Base-by-base conservation (phyloP, 331 rosid species). In the Pyrus hybrid region DNA sequence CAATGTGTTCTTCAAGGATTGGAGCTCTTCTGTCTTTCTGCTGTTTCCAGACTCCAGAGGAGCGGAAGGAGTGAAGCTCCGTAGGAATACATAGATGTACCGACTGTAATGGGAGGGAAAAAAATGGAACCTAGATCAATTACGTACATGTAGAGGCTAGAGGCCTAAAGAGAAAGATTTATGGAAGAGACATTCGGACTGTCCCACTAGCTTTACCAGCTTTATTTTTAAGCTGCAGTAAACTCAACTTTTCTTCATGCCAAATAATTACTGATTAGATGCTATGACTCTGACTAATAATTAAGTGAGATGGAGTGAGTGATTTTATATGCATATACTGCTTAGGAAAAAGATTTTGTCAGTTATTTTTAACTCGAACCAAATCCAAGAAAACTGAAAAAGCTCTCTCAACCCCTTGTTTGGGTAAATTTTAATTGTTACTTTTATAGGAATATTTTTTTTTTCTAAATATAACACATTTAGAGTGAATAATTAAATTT, bases 171-270 rank as follows among this genome's bases (percentile, higher is more conserved):
- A 60, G 77, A 62, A 62, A 73, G 70, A 73, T 41, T 25, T 79
- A 79, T 54, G 71, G 82, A 83, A 77, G 89, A 87, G 96, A 88
- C 93, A 90, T 92, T 88, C 91, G 89, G 92, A 90, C 85, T 90
- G 97, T 88, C 96, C 96, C 97, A 90, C 93, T 63, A 41, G 76
- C 91, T 90, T 84, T 84, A 67, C 79, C 90, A 81, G 83, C 86
- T 76, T 85, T 88, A 76, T 45, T 71, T 71, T 77, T 25, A 28
- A 26, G 49, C 65, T 22, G 37, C 62, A 33, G 80, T 78, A 53
- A 61, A 75, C 35, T 49, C 62, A 21, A 72, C 47, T 75, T 43
- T 82, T 77, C 85, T 90, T 58, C 16, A 11, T 58, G 63, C 7
- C 63, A 7, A 51, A 51, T 51, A 66, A 87, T 87, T 85, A 79